A percentile compares a stretch with the other conserved stretches of the same genome.
Evolutionary conservation across 78 protist species (phyloP).

Genomic region (Dictyostelium purpureum): DNA sequence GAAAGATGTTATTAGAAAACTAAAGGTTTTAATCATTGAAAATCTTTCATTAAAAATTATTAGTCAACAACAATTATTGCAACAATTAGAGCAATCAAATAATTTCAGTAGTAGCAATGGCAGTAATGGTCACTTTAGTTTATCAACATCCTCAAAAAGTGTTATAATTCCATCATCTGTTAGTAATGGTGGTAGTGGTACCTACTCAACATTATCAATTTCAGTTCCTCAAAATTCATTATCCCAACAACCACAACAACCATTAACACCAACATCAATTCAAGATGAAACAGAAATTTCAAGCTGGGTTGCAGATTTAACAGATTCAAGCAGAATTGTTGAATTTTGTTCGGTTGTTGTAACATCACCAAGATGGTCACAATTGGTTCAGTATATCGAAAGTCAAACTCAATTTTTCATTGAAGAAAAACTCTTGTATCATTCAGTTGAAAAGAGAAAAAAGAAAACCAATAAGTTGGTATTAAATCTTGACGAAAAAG

Average conservation of each 20-base stretch:
- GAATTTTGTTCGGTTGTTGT: constrained; percentile 41
- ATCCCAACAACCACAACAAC: not conserved
- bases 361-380: constrained; percentile 36
- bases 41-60: not conserved
- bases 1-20: constrained; percentile 51
- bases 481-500: constrained; percentile 32
- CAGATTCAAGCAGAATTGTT: constrained; percentile 19
- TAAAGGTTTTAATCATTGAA: not conserved
- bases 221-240: no score
- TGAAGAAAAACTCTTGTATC: constrained; percentile 10
- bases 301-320: constrained; percentile 46
- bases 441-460: constrained; percentile 12
- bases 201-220: no score
- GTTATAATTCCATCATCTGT: no score
- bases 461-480: constrained; percentile 22
- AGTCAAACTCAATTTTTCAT: not conserved
- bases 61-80: not conserved
- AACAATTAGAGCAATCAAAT: not conserved
- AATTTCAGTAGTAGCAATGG: no score
- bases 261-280: not conserved
- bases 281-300: constrained; percentile 14
- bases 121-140: no score
- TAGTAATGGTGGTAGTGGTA: no score
- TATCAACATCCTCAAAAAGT: no score
- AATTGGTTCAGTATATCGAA: constrained; percentile 32